Evolutionary conservation across 2,329 filamentous ascomycete species (phyloP).

Genomic region (Pseudogymnoascus sp.): DNA sequence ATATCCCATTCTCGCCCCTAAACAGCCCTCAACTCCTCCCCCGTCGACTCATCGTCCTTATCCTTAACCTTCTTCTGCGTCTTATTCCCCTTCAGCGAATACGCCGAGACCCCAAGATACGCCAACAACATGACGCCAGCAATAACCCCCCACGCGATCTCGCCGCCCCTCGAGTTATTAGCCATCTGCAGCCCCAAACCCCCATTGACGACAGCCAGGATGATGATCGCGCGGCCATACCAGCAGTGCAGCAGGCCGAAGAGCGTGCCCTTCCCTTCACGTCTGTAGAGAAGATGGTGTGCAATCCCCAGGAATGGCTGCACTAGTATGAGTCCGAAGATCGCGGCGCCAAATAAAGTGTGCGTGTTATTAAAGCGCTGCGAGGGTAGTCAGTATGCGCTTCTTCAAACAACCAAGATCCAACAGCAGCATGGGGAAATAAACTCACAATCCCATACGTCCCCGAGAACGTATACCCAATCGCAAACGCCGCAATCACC

Average conservation of each 20-base stretch:
- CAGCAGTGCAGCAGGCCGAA: slow-evolving; percentile 54
- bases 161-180: slow-evolving; percentile 28
- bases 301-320: slow-evolving; percentile 52
- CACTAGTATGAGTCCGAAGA: slow-evolving; percentile 49
- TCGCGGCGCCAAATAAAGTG: slow-evolving; percentile 36
- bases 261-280: slow-evolving; percentile 30
- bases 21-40: neutral
- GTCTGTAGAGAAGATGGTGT: slow-evolving; percentile 48
- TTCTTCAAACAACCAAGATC: neutral
- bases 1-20: neutral
- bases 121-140: slow-evolving; percentile 40
- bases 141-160: slow-evolving; percentile 50
- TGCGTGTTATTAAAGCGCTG: slow-evolving; percentile 43
- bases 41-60: neutral
- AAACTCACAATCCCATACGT: slow-evolving; percentile 37
- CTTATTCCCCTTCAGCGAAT: neutral
- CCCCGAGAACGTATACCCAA: slow-evolving; percentile 45
- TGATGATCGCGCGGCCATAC: slow-evolving; percentile 53
- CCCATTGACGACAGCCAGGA: slow-evolving; percentile 56
- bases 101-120: slow-evolving; percentile 32
- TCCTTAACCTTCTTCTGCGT: neutral
- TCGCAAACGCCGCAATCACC: slow-evolving; percentile 54
- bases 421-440: slow-evolving; percentile 6
- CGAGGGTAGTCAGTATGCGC: neutral
- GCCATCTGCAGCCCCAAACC: slow-evolving; percentile 52